Percentiles rank a stretch among this genome's conserved stretches.
Conservation (phyloP, 805 yeast genomes). For the Pichia pseudocactophila region DNA sequence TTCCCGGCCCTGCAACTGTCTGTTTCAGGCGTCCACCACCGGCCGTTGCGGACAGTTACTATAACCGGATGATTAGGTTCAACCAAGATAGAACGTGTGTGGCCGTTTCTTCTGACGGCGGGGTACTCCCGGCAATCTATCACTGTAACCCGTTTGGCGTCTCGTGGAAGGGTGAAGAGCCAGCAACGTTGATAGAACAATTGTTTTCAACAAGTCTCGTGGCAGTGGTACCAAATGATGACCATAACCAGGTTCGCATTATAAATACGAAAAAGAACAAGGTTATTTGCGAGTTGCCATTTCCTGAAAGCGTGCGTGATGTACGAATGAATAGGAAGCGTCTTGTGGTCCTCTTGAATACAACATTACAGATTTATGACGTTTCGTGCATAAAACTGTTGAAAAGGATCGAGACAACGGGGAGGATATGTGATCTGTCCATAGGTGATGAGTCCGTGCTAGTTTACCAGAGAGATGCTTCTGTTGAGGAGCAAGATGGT, state of each 20-base stretch:
- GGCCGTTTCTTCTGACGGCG: slow-evolving; percentile 56
- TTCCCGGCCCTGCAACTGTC: too few relatives aligned
- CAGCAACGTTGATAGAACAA: slow-evolving; percentile 78
- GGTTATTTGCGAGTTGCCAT: slow-evolving; percentile 78
- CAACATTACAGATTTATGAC: slow-evolving; percentile 83
- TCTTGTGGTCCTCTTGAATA: slow-evolving; percentile 65
- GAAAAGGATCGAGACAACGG: slow-evolving; percentile 47
- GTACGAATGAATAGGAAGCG: slow-evolving; percentile 78
- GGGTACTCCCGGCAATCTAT: slow-evolving; percentile 52
- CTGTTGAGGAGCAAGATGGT: background rate
- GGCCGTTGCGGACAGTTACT: too few relatives aligned
- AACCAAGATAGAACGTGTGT: slow-evolving; percentile 86
- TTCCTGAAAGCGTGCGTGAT: slow-evolving; percentile 64
- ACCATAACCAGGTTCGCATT: slow-evolving; percentile 67
- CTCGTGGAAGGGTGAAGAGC: slow-evolving; percentile 42
- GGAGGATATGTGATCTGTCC: slow-evolving; percentile 28
- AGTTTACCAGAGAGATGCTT: slow-evolving; percentile 40
- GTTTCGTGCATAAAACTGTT: slow-evolving; percentile 80
- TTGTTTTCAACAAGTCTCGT: slow-evolving; percentile 79
- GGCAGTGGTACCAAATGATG: slow-evolving; percentile 47
- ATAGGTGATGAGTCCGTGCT: slow-evolving; percentile 41
- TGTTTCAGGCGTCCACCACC: too few relatives aligned
- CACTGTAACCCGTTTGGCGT: slow-evolving; percentile 84
- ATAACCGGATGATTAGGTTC: slow-evolving; percentile 30
- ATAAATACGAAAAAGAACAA: slow-evolving; percentile 73